Base-by-base conservation (phyloP, 495 filamentous ascomycete species). In the Acidomyces sp. region DNA sequence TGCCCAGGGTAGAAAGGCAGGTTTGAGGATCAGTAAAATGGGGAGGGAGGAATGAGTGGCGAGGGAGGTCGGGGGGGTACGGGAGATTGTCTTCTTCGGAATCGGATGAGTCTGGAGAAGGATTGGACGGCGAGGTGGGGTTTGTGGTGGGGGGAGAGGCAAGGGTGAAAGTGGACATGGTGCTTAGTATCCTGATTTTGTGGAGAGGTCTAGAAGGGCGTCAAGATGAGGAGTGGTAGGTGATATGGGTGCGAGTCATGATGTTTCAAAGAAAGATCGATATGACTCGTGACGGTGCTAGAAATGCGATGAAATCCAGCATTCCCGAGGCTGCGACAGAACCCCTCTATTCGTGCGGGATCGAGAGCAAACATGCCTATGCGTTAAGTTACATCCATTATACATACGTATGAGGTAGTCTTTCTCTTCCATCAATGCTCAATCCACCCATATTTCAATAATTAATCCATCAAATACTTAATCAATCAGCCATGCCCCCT, bases 1-100 rank as follows among this genome's bases (percentile, higher is more conserved):
- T 78, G 22, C 69, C 78, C 0, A 95, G 67, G 3, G 78, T 78
- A 4, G 83, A 82, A 26, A 99, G 78, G 63, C 92, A 99, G 0
- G 64, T 62, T 4, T 79, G 72, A 13, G 92, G 81, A 47, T 80
- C 72, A n/a, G n/a, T n/a, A 63, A 99, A 99, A 47, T 76, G 61
- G 1, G 78, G 70, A 12, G 75, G 60, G 3, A 93, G 75, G 61
- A 93, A 95, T 42, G 82, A 80, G 25, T 66, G 60, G 17, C 87
- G 82, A 10, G 82, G 70, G 32, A 95, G 71, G 3, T 85, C 82
- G 26, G 75, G 66, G 6, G 86, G 86, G 64, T 87, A 94, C 23
- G 86, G 86, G 16, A 93, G 75, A 29, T 72, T 70, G 34, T 71
- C 69, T 41, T 74, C 67, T 49, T 71, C 71, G 33, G 68, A 71